These are phyloP conservation scores for Penicillium thymicola DNA, from an alignment of 2,329 filamentous ascomycete species.

Conservation along the genomic window DNA sequence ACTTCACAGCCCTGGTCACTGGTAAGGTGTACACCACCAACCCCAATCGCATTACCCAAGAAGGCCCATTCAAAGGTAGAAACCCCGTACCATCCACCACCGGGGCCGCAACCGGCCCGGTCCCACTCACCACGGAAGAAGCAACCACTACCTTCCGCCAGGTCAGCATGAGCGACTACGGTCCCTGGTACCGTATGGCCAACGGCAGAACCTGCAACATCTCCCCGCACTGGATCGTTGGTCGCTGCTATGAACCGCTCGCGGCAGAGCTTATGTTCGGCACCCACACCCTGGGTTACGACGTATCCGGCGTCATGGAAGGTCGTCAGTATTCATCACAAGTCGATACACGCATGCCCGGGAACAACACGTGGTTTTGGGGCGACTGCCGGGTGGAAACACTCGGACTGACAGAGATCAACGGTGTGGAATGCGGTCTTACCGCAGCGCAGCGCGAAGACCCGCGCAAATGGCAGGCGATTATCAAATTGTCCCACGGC, in stretches of 20 bases:
- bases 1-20: slow-evolving; percentile 47
- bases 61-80: slow-evolving; percentile 15
- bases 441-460: slow-evolving; percentile 45
- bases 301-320: slow-evolving; percentile 46
- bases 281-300: slow-evolving; percentile 40
- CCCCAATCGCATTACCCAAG: slow-evolving; percentile 19
- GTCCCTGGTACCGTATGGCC: slow-evolving; percentile 52
- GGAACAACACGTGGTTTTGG: slow-evolving; percentile 54
- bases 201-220: slow-evolving; percentile 43
- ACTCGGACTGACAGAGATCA: slow-evolving; percentile 54
- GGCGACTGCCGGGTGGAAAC: slow-evolving; percentile 55
- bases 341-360: slow-evolving; percentile 49
- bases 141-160: slow-evolving; percentile 37
- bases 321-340: slow-evolving; percentile 47
- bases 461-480: slow-evolving; percentile 46
- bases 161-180: slow-evolving; percentile 46
- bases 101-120: slow-evolving; percentile 1
- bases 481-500: slow-evolving; percentile 46
- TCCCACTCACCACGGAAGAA: slow-evolving; percentile 31
- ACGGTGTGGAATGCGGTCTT: slow-evolving; percentile 50
- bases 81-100: not conserved
- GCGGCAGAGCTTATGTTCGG: slow-evolving; percentile 49
- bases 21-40: slow-evolving; percentile 48
- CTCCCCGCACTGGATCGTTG: slow-evolving; percentile 52
- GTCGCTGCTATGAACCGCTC: slow-evolving; percentile 53